phyloP scores from a whole-genome alignment of 805 yeast species.

The Torulaspora quercuum region DNA sequence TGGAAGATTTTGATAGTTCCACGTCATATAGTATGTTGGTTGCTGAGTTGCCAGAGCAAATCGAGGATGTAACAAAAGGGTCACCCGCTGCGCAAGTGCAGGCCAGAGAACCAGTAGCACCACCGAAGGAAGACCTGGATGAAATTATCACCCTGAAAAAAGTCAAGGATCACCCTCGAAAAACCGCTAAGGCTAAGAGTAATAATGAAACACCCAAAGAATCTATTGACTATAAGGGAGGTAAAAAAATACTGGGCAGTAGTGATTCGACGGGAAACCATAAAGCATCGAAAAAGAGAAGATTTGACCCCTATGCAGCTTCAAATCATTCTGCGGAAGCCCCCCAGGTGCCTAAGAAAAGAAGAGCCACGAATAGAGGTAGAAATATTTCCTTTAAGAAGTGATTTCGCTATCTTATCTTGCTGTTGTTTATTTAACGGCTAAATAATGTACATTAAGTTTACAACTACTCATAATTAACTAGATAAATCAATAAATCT shows the following conservation, averaged over 20 bases:
- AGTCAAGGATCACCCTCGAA: slow-evolving; percentile 17
- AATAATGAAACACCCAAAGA: slow-evolving; percentile 18
- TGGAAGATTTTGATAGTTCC: slow-evolving; percentile 21
- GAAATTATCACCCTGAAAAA: slow-evolving; percentile 44
- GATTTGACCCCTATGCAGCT: slow-evolving; percentile 59
- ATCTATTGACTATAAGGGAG: slow-evolving; percentile 45
- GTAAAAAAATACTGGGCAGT: slow-evolving; percentile 42
- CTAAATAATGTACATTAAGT: slow-evolving; percentile 10
- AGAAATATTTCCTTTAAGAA: slow-evolving; percentile 33
- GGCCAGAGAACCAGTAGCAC: slow-evolving; percentile 3
- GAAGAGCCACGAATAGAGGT: slow-evolving; percentile 25
- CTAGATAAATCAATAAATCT: slow-evolving; percentile 4
- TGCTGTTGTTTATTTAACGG: neutral
- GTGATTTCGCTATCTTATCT: slow-evolving; percentile 8
- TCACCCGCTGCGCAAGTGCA: slow-evolving; percentile 1
- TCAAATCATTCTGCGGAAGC: slow-evolving; percentile 40
- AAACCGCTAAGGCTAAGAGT: slow-evolving; percentile 6
- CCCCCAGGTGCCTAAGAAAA: slow-evolving; percentile 52
- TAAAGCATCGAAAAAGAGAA: slow-evolving; percentile 33
- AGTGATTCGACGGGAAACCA: slow-evolving; percentile 13
- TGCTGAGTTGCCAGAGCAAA: slow-evolving; percentile 6
- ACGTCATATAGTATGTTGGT: slow-evolving; percentile 2
- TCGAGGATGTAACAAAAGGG: neutral
- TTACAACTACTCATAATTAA: slow-evolving; percentile 7
- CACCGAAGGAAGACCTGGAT: slow-evolving; percentile 28